These are phyloP conservation scores for Eucalyptus caleyi DNA, from an alignment of 345 rosid genomes.

Conservation along the genomic window DNA sequence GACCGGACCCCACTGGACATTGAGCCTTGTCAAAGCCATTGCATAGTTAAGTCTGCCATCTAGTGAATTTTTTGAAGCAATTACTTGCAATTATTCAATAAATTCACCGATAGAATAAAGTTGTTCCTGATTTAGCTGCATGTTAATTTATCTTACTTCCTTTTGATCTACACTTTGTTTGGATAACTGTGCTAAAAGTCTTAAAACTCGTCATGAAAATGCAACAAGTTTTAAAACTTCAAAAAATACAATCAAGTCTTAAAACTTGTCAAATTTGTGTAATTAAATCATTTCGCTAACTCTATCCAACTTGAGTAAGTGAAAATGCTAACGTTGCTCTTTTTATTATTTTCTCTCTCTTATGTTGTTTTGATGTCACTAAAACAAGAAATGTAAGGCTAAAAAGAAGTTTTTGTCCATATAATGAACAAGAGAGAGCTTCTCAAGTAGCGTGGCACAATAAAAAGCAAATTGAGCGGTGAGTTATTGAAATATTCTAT, in stretches of 20 bases:
- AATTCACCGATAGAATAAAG: background rate
- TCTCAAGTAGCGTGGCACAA: too few relatives aligned
- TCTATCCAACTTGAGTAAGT: too few relatives aligned
- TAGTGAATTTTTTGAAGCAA: background rate
- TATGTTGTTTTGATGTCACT: too few relatives aligned
- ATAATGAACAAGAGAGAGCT: too few relatives aligned
- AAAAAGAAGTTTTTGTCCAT: too few relatives aligned
- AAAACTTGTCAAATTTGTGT: background rate
- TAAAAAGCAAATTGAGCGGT: too few relatives aligned
- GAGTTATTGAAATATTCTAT: too few relatives aligned
- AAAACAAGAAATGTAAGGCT: too few relatives aligned
- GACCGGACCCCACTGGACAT: background rate
- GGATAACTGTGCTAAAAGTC: too few relatives aligned
- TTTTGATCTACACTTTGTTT: too few relatives aligned
- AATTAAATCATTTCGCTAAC: too few relatives aligned
- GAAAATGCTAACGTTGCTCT: background rate
- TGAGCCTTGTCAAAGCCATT: background rate
- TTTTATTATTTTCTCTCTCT: background rate
- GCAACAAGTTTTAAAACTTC: too few relatives aligned
- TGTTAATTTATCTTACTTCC: background rate
- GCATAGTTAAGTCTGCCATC: background rate
- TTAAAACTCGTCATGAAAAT: background rate
- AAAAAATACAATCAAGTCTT: fast-evolving
- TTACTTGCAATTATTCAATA: background rate
- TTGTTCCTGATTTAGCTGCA: background rate